These are phyloP conservation scores for Carex cristatella DNA, from an alignment of 176 grass and related monocot species.

Conservation along the genomic window DNA sequence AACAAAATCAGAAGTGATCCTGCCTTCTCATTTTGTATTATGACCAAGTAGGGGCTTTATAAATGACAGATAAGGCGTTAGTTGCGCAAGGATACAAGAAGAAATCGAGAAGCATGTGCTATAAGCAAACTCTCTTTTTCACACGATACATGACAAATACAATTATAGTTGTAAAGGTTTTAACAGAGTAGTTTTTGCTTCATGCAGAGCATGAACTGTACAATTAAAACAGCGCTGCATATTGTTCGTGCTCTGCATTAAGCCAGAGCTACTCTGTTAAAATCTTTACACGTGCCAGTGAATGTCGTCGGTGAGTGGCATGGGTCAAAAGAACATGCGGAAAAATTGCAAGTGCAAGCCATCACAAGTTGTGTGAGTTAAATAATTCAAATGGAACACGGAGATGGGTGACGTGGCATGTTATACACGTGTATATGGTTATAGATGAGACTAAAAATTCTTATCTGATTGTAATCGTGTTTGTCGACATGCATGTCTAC, in stretches of 20 bases:
- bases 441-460: not conserved
- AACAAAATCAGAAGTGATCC: not conserved
- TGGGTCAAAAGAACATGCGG: not conserved
- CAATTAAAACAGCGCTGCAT: too few species aligned
- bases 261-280: too few species aligned
- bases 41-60: constrained; percentile 7
- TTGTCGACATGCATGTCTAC: not conserved
- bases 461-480: not conserved
- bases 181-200: too few species aligned
- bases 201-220: too few species aligned
- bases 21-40: not conserved
- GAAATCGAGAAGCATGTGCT: constrained; percentile 17
- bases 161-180: not conserved
- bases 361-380: not conserved
- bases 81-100: not conserved
- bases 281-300: not conserved
- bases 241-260: too few species aligned
- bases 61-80: not conserved
- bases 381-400: constrained; percentile 11
- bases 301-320: not conserved
- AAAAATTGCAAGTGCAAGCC: not conserved
- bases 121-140: constrained; percentile 2
- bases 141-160: not conserved
- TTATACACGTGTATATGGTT: not conserved
- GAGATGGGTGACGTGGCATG: not conserved